A percentile compares a stretch with the other conserved stretches of the same genome.
phyloP scores from a whole-genome alignment of 805 yeast species.

The Spathaspora arborariae region DNA sequence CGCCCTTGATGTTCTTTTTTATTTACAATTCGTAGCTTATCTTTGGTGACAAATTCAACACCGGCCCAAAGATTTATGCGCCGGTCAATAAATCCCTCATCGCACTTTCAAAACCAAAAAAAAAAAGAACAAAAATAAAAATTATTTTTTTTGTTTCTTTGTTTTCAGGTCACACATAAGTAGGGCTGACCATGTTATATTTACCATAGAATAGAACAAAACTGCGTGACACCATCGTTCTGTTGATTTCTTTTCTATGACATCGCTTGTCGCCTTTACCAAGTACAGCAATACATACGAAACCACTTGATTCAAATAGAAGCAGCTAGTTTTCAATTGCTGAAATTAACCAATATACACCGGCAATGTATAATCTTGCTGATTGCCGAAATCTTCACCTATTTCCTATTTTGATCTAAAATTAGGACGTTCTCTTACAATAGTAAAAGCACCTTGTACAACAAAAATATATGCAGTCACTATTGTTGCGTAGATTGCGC shows the following conservation, averaged over 20 bases:
- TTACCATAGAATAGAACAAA: background rate
- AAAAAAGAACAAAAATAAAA: background rate
- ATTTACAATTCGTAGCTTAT: background rate
- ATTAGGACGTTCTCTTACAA: background rate
- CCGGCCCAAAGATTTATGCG: background rate
- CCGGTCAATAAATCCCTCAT: background rate
- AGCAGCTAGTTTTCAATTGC: background rate
- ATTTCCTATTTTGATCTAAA: background rate
- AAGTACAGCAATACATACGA: background rate
- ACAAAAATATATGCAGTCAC: background rate
- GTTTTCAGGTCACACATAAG: background rate
- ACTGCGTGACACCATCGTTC: background rate
- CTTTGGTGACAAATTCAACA: background rate
- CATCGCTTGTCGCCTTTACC: background rate
- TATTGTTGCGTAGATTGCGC: background rate
- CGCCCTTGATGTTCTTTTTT: background rate
- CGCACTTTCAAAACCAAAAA: background rate
- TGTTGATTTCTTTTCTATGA: background rate
- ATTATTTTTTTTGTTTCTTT: background rate
- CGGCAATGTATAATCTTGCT: background rate
- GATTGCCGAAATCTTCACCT: background rate
- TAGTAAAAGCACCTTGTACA: background rate
- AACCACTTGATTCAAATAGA: background rate
- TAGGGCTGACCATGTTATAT: background rate
- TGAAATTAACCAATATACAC: background rate